Conservation (phyloP, 768 basidiomycete species). For the Suillus sp. region DNA sequence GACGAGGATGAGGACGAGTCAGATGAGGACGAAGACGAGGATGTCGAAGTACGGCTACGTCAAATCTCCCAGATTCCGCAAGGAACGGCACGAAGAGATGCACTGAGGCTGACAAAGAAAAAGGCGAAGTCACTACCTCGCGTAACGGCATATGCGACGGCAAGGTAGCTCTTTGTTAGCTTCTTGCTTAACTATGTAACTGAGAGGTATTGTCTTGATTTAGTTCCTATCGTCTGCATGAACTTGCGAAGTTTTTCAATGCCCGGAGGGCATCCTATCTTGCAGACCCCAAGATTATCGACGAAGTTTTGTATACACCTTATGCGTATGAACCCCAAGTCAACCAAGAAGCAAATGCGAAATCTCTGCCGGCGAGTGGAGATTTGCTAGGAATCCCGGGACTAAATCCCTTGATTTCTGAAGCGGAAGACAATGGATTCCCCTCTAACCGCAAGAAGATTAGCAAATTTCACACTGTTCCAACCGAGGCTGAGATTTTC, state of each 20-base stretch:
- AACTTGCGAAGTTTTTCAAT: constrained; percentile 87
- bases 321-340: constrained; percentile 70
- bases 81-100: constrained; percentile 91
- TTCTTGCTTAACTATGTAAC: neutral
- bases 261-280: constrained; percentile 81
- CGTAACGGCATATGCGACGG: constrained; percentile 96
- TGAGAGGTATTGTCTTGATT: constrained; percentile 6
- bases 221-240: constrained; percentile 88
- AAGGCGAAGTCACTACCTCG: constrained; percentile 90
- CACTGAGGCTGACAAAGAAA: constrained; percentile 87
- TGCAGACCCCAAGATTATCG: constrained; percentile 85
- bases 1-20: constrained; percentile 65
- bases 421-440: constrained; percentile 36
- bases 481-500: constrained; percentile 85
- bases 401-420: constrained; percentile 36
- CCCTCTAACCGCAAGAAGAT: constrained; percentile 49
- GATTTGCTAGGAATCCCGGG: constrained; percentile 83
- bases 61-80: constrained; percentile 93
- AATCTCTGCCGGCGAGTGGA: constrained; percentile 44
- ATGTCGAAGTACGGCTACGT: constrained; percentile 57
- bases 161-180: constrained; percentile 54
- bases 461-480: constrained; percentile 67
- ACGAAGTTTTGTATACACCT: constrained; percentile 93
- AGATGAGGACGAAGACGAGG: constrained; percentile 50
- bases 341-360: constrained; percentile 32